Percentiles rank a stretch among this genome's conserved stretches.
These are phyloP conservation scores for Trichoderma afroharzianum DNA, from an alignment of 2,329 filamentous ascomycete species.

Conservation along the genomic window DNA sequence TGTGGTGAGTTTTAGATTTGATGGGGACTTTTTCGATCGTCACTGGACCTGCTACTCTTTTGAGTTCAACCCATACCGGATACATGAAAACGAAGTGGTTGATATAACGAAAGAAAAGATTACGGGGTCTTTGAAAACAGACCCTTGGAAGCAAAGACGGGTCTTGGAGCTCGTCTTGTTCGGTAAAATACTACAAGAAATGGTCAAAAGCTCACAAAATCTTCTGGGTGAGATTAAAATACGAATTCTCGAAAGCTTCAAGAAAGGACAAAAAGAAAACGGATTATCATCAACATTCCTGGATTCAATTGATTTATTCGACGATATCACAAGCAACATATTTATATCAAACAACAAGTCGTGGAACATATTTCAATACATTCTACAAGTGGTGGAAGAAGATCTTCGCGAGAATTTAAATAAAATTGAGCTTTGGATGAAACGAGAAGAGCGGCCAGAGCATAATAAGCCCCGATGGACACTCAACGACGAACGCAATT, in stretches of 20 bases:
- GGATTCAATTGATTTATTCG: background rate
- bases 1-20: background rate
- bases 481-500: background rate
- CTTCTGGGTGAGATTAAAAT: background rate
- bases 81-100: rapidly evolving
- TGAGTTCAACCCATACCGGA: background rate
- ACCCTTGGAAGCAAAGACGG: background rate
- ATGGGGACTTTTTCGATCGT: background rate
- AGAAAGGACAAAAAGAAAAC: rapidly evolving
- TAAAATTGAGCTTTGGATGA: background rate
- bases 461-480: background rate
- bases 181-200: background rate
- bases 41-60: background rate
- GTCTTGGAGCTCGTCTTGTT: background rate
- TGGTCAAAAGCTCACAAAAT: background rate
- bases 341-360: background rate
- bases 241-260: background rate
- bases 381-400: background rate
- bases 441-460: background rate
- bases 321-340: background rate
- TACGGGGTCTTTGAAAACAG: background rate
- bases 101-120: background rate
- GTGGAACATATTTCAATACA: background rate
- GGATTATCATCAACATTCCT: background rate
- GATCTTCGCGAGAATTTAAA: background rate